Evolutionary conservation across 805 yeast genomes (phyloP).

Genomic region (Ogataea thermomethanolica): DNA sequence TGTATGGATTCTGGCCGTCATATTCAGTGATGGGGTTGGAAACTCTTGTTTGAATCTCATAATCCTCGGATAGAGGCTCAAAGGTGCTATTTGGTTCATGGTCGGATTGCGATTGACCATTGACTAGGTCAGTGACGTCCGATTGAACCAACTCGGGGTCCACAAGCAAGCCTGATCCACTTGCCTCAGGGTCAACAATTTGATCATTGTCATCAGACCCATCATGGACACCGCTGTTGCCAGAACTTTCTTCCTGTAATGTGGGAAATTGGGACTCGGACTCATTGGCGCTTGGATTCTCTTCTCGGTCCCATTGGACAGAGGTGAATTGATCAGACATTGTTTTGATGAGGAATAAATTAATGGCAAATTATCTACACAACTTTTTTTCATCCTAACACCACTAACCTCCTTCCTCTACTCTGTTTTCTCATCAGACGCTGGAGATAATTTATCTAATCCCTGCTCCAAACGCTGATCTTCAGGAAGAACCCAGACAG

Average conservation of each 20-base stretch:
- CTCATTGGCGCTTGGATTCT: constrained; percentile 10
- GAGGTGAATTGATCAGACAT: constrained; percentile 52
- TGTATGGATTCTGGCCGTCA: constrained; percentile 74
- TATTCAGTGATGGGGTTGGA: constrained; percentile 63
- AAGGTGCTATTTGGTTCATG: background rate
- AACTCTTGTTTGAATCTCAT: constrained; percentile 41
- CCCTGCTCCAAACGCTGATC: constrained; percentile 47
- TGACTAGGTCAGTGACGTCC: constrained; percentile 4
- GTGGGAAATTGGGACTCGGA: background rate
- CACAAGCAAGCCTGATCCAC: constrained; percentile 7
- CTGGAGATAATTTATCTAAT: constrained; percentile 30
- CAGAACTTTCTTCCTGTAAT: constrained; percentile 1
- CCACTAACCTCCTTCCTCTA: constrained; percentile 7
- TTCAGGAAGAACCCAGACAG: constrained; percentile 65
- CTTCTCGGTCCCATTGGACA: constrained; percentile 55
- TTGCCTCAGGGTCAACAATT: constrained; percentile 5
- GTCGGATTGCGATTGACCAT: background rate
- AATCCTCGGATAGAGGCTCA: constrained; percentile 6
- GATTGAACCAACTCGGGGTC: constrained; percentile 5
- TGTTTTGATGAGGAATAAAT: constrained; percentile 10
- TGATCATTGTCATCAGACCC: constrained; percentile 6
- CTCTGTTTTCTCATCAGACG: constrained; percentile 5
- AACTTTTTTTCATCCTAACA: constrained; percentile 8
- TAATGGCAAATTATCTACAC: constrained; percentile 12
- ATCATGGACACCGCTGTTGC: background rate